phyloP scores from a whole-genome alignment of 805 yeast species.

The Lipomyces lipofer region DNA sequence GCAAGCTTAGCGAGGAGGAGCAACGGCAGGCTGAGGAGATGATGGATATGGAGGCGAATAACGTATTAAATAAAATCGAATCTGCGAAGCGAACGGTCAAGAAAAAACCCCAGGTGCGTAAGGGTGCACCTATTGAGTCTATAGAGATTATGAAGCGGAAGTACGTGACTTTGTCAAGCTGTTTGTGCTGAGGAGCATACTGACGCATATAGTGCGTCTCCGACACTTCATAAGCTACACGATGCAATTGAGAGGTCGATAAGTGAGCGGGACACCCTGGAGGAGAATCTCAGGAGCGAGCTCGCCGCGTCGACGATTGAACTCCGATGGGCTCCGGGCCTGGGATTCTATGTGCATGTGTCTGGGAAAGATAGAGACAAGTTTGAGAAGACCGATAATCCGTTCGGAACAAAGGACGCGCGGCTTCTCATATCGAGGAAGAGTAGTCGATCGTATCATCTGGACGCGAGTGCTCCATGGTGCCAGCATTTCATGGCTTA shows the following conservation, averaged over 20 bases:
- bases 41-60: slow-evolving; percentile 32
- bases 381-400: slow-evolving; percentile 17
- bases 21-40: slow-evolving; percentile 21
- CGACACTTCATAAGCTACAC: slow-evolving; percentile 43
- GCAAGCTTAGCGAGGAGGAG: slow-evolving; percentile 13
- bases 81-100: slow-evolving; percentile 16
- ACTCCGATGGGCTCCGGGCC: slow-evolving; percentile 46
- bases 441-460: slow-evolving; percentile 21
- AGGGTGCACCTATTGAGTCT: slow-evolving; percentile 30
- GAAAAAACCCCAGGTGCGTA: slow-evolving; percentile 24
- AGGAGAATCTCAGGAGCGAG: slow-evolving; percentile 11
- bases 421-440: slow-evolving; percentile 16
- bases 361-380: slow-evolving; percentile 29
- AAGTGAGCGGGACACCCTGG: slow-evolving; percentile 34
- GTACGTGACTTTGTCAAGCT: slow-evolving; percentile 8
- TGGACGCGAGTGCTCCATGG: slow-evolving; percentile 5
- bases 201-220: slow-evolving; percentile 36
- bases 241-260: slow-evolving; percentile 37
- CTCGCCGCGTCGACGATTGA: slow-evolving; percentile 37
- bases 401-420: slow-evolving; percentile 14
- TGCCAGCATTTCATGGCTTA: not conserved
- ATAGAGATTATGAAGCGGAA: slow-evolving; percentile 34
- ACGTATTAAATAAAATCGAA: slow-evolving; percentile 30
- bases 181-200: too few relatives aligned
- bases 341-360: slow-evolving; percentile 53